Evolutionary conservation across 2,329 filamentous ascomycete genomes (phyloP).

Genomic region (Leptographium radiaticola): DNA sequence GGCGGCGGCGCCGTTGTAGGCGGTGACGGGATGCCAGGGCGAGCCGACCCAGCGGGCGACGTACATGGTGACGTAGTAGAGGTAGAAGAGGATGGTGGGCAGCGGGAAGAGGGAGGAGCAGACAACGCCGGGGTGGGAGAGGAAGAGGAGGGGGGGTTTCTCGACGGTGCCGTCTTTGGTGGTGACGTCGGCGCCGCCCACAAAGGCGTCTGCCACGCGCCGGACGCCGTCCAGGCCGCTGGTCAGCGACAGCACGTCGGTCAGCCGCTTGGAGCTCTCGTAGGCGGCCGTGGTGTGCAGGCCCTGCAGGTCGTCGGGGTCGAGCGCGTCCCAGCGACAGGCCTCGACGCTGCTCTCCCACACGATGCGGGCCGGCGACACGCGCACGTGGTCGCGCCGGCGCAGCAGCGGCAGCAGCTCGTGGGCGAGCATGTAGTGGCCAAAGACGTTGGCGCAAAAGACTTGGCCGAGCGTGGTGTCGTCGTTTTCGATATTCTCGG

Average conservation of each 20-base stretch:
- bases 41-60: conserved; percentile 68
- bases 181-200: conserved; percentile 23
- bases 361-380: conserved; percentile 52
- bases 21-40: conserved; percentile 71
- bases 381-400: conserved; percentile 22
- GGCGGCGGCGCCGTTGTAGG: conserved; percentile 64
- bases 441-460: conserved; percentile 88
- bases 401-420: conserved; percentile 63
- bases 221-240: conserved; percentile 50
- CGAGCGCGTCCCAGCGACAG: conserved; percentile 31
- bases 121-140: conserved; percentile 79
- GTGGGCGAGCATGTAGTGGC: conserved; percentile 83
- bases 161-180: conserved; percentile 13
- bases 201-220: conserved; percentile 43
- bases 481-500: conserved; percentile 22
- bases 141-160: conserved; percentile 46
- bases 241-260: conserved; percentile 70
- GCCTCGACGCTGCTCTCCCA: conserved; percentile 83
- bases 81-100: conserved; percentile 52
- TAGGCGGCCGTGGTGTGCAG: conserved; percentile 53
- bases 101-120: conserved; percentile 71
- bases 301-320: conserved; percentile 63
- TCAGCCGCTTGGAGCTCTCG: conserved; percentile 77
- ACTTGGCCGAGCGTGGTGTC: conserved; percentile 57
- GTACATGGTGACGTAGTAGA: conserved; percentile 56